phyloP scores from a whole-genome alignment of 805 yeast species.

The Danielia reshetovae region DNA sequence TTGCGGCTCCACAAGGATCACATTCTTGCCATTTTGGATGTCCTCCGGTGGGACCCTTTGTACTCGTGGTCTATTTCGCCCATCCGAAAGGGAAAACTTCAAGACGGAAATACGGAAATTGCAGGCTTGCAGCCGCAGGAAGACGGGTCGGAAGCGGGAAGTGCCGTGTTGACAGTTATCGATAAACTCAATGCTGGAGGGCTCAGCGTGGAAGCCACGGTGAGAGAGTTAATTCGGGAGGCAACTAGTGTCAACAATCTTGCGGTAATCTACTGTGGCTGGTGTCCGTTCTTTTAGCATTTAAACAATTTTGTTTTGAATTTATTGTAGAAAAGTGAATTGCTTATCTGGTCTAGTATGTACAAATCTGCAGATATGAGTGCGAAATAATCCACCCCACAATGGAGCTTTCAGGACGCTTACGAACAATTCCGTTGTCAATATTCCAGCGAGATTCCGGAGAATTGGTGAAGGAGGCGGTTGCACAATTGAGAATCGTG shows the following conservation, averaged over 20 bases:
- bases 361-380: too few relatives aligned
- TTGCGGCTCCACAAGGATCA: constrained; percentile 62
- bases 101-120: constrained; percentile 30
- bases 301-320: too few relatives aligned
- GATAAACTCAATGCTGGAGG: constrained; percentile 64
- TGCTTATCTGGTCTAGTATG: too few relatives aligned
- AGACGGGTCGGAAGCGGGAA: constrained; percentile 68
- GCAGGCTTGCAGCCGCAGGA: constrained; percentile 21
- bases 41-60: constrained; percentile 86
- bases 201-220: constrained; percentile 78
- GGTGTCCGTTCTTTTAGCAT: constrained; percentile 68
- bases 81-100: constrained; percentile 52
- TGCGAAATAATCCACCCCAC: too few relatives aligned
- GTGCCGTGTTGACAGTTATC: constrained; percentile 71
- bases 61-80: constrained; percentile 91
- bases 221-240: constrained; percentile 72
- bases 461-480: constrained; percentile 6
- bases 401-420: too few relatives aligned
- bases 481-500: constrained; percentile 8
- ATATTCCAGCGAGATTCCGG: constrained; percentile 5
- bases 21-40: constrained; percentile 78
- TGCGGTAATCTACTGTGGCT: constrained; percentile 74
- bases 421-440: constrained; percentile 6
- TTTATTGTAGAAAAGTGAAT: too few relatives aligned
- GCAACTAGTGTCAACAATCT: constrained; percentile 68